phyloP scores from a whole-genome alignment of 176 grass and related monocot genomes.

The Microstegium vimineum region DNA sequence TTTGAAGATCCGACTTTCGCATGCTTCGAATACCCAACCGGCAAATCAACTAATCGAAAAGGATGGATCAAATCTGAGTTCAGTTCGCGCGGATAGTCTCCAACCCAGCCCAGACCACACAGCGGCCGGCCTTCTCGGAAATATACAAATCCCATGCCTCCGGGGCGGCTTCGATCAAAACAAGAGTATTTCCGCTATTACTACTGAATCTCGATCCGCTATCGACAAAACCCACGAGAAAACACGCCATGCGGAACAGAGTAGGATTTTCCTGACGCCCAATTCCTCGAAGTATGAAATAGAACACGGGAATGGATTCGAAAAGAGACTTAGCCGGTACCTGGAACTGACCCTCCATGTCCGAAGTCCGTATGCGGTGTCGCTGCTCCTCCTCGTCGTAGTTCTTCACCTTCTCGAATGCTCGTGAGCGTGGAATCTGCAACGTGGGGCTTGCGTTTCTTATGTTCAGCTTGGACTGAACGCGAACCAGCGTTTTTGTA shows the following conservation, averaged over 20 bases:
- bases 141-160: no score
- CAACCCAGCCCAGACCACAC: not conserved
- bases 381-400: not conserved
- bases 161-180: no score
- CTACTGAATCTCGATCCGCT: no score
- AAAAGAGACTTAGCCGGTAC: not conserved
- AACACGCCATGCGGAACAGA: no score
- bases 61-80: not conserved
- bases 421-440: not conserved
- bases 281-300: not conserved
- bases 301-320: not conserved
- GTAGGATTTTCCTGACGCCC: not conserved
- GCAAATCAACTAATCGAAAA: not conserved
- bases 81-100: not conserved
- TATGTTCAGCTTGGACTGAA: slow-evolving; percentile 19
- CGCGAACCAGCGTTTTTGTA: not conserved
- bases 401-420: not conserved
- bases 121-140: not conserved
- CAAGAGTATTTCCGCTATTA: no score
- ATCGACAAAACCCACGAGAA: no score
- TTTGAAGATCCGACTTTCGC: not conserved
- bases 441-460: not conserved
- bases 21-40: not conserved
- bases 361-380: not conserved
- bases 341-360: slow-evolving; percentile 44